Percentiles rank a stretch among this genome's conserved stretches.
Conservation (phyloP, 257 asterid genomes). For the Coffea canephora region DNA sequence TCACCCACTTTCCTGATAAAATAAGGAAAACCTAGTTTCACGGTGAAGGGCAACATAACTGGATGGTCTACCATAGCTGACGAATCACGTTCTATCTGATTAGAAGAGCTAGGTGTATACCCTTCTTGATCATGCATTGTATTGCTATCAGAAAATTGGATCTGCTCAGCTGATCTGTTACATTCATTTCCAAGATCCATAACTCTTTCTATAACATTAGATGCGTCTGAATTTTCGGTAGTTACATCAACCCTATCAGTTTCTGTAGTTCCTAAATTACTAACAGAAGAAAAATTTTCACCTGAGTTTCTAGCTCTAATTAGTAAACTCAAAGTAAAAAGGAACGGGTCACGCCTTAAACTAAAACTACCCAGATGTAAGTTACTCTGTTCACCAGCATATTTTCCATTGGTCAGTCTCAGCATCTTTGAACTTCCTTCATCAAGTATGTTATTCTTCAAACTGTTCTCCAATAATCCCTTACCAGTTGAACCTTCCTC, state of each 20-base stretch:
- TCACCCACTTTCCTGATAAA: slow-evolving; percentile 39
- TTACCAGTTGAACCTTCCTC: slow-evolving; percentile 31
- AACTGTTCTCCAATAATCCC: slow-evolving; percentile 30
- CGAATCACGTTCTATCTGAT: slow-evolving; percentile 30
- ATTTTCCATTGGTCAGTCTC: slow-evolving; percentile 20
- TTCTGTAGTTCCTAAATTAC: slow-evolving; percentile 17
- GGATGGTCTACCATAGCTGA: slow-evolving; percentile 35
- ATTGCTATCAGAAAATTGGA: slow-evolving; percentile 36
- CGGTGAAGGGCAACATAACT: slow-evolving; percentile 31
- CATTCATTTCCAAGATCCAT: slow-evolving; percentile 35
- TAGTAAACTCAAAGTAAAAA: slow-evolving; percentile 38
- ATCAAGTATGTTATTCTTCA: slow-evolving; percentile 29
- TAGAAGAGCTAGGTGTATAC: slow-evolving; percentile 29
- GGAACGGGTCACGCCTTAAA: slow-evolving; percentile 46
- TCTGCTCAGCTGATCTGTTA: slow-evolving; percentile 34
- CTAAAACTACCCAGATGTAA: slow-evolving; percentile 20
- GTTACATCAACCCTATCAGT: slow-evolving; percentile 21
- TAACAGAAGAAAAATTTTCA: slow-evolving; percentile 35
- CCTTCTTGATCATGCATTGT: slow-evolving; percentile 35
- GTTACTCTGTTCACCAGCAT: slow-evolving; percentile 25
- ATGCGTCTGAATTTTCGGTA: slow-evolving; percentile 33
- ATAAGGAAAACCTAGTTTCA: slow-evolving; percentile 39
- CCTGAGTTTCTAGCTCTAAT: slow-evolving; percentile 30
- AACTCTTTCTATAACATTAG: slow-evolving; percentile 24
- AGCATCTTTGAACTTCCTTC: slow-evolving; percentile 35